These are phyloP conservation scores for Curvularia hawaiiensis DNA, from an alignment of 2,329 filamentous ascomycete genomes.

Conservation along the genomic window DNA sequence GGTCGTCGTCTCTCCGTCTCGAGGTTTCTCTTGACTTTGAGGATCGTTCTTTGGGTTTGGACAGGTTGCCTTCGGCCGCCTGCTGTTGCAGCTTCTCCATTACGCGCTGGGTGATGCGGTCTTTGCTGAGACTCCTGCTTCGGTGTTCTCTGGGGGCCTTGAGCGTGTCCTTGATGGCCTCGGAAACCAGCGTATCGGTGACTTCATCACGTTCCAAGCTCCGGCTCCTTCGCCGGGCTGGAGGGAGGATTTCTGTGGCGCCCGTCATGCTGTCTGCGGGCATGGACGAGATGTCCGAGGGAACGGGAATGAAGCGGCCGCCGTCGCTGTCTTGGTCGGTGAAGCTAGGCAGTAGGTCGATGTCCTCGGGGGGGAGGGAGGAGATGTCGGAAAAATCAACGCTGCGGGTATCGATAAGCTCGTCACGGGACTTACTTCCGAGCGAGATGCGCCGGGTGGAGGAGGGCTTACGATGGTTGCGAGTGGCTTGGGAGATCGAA, in stretches of 20 bases:
- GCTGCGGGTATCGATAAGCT: conserved; percentile 32
- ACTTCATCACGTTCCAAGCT: conserved; percentile 53
- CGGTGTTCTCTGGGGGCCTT: conserved; percentile 64
- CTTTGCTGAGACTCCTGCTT: conserved; percentile 68
- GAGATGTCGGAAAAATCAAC: conserved; percentile 73
- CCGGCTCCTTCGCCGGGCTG: conserved; percentile 56
- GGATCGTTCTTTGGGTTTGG: conserved; percentile 24
- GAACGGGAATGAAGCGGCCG: conserved; percentile 67
- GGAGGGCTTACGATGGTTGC: conserved; percentile 69
- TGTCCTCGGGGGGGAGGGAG: conserved; percentile 75
- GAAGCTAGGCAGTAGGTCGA: conserved; percentile 78
- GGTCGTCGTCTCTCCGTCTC: conserved; percentile 36
- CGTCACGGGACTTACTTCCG: conserved; percentile 50
- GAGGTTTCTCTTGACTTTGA: conserved; percentile 20
- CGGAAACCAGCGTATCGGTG: conserved; percentile 23
- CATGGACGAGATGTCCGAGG: conserved; percentile 88
- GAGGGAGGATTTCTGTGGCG: conserved; percentile 53
- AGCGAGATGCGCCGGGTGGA: conserved; percentile 72
- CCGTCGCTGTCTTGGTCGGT: conserved; percentile 67
- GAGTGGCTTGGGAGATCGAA: conserved; percentile 82
- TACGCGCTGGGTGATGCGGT: conserved; percentile 70
- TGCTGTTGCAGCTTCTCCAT: conserved; percentile 68
- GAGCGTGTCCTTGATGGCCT: conserved; percentile 51
- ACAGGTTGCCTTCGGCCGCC: conserved; percentile 50
- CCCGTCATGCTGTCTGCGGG: conserved; percentile 74